phyloP scores from a whole-genome alignment of 192 early-diverging fungal genomes.

The Chytriomyces confervae region DNA sequence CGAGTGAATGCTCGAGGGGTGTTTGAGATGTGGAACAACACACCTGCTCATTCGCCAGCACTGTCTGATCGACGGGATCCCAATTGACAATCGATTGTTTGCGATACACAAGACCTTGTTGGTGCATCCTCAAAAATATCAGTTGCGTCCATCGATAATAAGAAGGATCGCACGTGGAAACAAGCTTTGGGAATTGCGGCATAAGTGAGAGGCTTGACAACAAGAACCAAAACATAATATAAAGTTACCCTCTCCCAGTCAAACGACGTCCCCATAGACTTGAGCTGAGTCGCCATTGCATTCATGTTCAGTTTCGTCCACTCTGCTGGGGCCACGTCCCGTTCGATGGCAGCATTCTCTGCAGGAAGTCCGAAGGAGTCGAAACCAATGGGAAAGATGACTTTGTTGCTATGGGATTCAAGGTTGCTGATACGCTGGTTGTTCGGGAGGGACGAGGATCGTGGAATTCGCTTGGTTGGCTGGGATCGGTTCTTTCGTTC shows the following conservation, averaged over 20 bases:
- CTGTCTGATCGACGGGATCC: slow-evolving; percentile 96
- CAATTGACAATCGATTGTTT: slow-evolving; percentile 93
- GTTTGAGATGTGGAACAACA: no score
- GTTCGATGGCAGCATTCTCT: slow-evolving; percentile 94
- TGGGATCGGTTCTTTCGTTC: slow-evolving; percentile 60
- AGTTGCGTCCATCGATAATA: slow-evolving; percentile 97
- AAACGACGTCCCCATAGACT: slow-evolving; percentile 77
- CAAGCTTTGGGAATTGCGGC: slow-evolving; percentile 56
- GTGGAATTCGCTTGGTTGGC: not conserved
- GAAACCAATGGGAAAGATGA: slow-evolving; percentile 94
- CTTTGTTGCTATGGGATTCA: not conserved
- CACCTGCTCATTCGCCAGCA: slow-evolving; percentile 94
- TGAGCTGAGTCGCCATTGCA: slow-evolving; percentile 82
- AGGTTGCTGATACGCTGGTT: not conserved
- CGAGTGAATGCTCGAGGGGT: no score
- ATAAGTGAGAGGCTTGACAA: no score
- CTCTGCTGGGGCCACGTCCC: slow-evolving; percentile 71
- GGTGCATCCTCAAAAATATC: slow-evolving; percentile 80
- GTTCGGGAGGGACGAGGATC: not conserved
- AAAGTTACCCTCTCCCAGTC: slow-evolving; percentile 81
- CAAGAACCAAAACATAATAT: no score
- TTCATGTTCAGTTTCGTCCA: slow-evolving; percentile 90
- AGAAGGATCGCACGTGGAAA: slow-evolving; percentile 82
- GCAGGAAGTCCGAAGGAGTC: slow-evolving; percentile 98
- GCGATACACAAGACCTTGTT: slow-evolving; percentile 82